Conservation (phyloP, 1,284 basidiomycete genomes). For the Leccinum huronense region DNA sequence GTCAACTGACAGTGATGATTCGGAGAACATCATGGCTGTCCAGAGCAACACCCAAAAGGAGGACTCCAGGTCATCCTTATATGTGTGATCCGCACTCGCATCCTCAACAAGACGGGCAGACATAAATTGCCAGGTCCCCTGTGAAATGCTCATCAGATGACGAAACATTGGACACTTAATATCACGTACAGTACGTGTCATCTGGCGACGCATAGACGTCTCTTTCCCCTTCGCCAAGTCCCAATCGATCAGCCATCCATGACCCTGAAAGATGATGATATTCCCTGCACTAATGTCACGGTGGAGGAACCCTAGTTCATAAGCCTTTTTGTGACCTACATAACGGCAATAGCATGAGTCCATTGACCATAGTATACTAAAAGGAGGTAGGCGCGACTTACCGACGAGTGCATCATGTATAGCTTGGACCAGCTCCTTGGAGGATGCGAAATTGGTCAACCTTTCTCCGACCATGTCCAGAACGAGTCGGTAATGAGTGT, state of each 20-base stretch:
- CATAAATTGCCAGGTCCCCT: not conserved
- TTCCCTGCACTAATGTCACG: not conserved
- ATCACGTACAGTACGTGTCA: not conserved
- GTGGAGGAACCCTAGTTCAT: not conserved
- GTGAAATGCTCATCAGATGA: not conserved
- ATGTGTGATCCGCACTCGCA: not conserved
- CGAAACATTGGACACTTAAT: not conserved
- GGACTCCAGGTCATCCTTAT: not conserved
- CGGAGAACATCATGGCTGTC: not conserved
- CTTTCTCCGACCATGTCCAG: not conserved
- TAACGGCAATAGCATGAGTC: not conserved
- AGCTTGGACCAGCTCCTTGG: constrained; percentile 1
- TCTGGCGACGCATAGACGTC: not conserved
- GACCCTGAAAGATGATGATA: not conserved
- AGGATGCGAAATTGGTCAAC: not conserved
- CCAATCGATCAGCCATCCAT: not conserved
- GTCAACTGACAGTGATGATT: not conserved
- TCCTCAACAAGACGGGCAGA: not conserved
- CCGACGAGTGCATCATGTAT: not conserved
- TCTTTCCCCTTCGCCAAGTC: not conserved
- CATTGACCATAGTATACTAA: not conserved
- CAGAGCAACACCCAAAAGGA: not conserved
- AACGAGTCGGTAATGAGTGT: not conserved
- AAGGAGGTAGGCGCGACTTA: not conserved
- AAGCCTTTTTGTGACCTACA: not conserved